Conservation (phyloP, 495 filamentous ascomycete genomes). For the Amphirosellinia nigrospora region DNA sequence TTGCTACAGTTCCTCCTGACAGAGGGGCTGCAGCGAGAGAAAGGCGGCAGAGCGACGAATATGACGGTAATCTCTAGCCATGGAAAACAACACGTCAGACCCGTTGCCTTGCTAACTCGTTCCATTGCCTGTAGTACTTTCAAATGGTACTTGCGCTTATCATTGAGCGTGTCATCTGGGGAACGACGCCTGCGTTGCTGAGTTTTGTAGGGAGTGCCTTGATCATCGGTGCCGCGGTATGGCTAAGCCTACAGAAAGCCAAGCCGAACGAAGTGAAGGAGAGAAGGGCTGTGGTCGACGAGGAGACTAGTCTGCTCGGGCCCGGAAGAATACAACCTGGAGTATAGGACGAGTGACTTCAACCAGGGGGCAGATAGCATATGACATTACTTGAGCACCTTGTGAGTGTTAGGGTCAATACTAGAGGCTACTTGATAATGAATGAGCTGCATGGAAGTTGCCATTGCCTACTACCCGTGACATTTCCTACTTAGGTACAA, state of each 20-base stretch:
- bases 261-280: conserved; percentile 26
- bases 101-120: conserved; percentile 12
- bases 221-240: conserved; percentile 75
- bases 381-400: not conserved
- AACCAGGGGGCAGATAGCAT: not conserved
- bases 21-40: conserved; percentile 70
- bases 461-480: no score
- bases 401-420: not conserved
- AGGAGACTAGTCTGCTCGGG: conserved; percentile 44
- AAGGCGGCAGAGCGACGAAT: conserved; percentile 72
- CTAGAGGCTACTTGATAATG: not conserved
- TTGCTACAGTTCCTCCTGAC: conserved; percentile 80
- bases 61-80: conserved; percentile 59
- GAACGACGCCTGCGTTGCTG: conserved; percentile 65
- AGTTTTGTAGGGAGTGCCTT: conserved; percentile 71
- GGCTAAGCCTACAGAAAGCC: conserved; percentile 65
- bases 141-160: conserved; percentile 82
- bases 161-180: conserved; percentile 77
- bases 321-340: conserved; percentile 1
- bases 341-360: not conserved
- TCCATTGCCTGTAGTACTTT: conserved; percentile 55
- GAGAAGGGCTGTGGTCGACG: conserved; percentile 31
- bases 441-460: no score
- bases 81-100: not conserved
- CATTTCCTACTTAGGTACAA: no score